These are phyloP conservation scores for Quercus ilex DNA, from an alignment of 306 rosid species.

Conservation along the genomic window DNA sequence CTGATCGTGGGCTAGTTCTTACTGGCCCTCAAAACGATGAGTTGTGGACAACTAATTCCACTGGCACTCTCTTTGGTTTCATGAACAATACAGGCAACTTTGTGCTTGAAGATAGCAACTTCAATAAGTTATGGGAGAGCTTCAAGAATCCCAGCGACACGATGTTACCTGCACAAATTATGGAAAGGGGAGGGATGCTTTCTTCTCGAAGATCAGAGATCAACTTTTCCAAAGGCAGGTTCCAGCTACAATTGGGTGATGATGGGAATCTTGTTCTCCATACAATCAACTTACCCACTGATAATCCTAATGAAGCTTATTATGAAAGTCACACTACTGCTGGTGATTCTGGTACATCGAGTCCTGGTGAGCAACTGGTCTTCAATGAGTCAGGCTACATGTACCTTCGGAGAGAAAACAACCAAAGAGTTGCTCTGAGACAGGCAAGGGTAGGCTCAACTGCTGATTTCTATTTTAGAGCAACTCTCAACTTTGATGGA, in stretches of 20 bases:
- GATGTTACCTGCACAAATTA: constrained; percentile 43
- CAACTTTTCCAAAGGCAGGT: constrained; percentile 38
- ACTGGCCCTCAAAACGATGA: constrained; percentile 18
- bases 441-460: neutral
- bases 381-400: constrained; percentile 30
- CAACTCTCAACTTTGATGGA: constrained; percentile 46
- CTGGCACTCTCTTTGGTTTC: neutral
- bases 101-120: constrained; percentile 16
- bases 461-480: constrained; percentile 25
- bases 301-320: constrained; percentile 19
- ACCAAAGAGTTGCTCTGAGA: neutral
- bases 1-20: constrained; percentile 31
- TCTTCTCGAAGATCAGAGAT: constrained; percentile 22
- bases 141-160: constrained; percentile 40
- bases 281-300: constrained; percentile 33
- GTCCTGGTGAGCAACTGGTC: constrained; percentile 29
- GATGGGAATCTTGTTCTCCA: constrained; percentile 41
- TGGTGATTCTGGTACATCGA: neutral
- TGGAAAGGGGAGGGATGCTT: constrained; percentile 26
- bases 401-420: constrained; percentile 21
- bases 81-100: constrained; percentile 48
- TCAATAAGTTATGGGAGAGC: constrained; percentile 38
- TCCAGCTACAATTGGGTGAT: constrained; percentile 25
- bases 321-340: constrained; percentile 6
- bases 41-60: constrained; percentile 19